Conservation (phyloP, 179 eudicot genomes). For the Drosera spatulata region DNA sequence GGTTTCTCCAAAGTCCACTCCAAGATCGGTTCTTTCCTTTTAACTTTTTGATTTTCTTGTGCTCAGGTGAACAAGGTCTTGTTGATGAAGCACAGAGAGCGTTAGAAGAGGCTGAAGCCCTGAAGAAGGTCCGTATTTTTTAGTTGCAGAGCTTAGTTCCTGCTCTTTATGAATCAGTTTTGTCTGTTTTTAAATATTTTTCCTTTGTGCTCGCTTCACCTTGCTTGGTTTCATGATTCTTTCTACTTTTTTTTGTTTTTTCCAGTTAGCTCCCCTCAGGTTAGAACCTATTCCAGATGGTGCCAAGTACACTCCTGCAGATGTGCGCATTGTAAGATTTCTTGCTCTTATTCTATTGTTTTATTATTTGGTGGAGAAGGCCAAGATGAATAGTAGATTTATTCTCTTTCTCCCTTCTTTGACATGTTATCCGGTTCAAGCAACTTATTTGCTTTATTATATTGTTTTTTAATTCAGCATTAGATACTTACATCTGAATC, state of each 20-base stretch:
- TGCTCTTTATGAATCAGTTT: not conserved
- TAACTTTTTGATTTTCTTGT: constrained; percentile 6
- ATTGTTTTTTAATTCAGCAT: too few relatives aligned
- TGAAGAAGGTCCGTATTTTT: constrained; percentile 51
- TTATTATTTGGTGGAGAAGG: not conserved
- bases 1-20: not conserved
- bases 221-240: not conserved
- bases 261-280: constrained; percentile 59
- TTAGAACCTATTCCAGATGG: constrained; percentile 71
- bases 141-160: constrained; percentile 1
- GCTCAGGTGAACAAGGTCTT: constrained; percentile 93
- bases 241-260: not conserved
- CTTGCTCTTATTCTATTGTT: not conserved
- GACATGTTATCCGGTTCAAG: too few relatives aligned
- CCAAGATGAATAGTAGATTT: not conserved
- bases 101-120: constrained; percentile 96
- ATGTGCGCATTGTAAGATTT: constrained; percentile 90
- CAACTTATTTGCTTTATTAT: too few relatives aligned
- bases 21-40: not conserved
- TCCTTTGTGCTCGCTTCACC: not conserved
- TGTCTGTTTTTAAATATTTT: constrained; percentile 1
- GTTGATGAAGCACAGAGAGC: constrained; percentile 96
- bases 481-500: too few relatives aligned
- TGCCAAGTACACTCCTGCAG: constrained; percentile 78
- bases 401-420: too few relatives aligned